Evolutionary conservation across 345 rosid species (phyloP).

Genomic region (Populus deltoides): DNA sequence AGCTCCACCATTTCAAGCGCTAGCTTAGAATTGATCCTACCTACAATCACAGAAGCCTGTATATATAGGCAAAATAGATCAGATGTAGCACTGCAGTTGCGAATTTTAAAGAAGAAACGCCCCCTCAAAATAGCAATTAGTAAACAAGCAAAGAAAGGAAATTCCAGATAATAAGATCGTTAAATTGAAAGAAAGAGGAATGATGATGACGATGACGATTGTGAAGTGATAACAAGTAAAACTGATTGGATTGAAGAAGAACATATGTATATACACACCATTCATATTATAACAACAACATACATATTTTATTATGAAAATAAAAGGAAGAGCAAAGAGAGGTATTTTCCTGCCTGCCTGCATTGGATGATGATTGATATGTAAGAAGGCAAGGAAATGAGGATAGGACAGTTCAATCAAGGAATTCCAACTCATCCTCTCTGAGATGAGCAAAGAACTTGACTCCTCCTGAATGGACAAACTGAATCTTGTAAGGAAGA

Average conservation of each 20-base stretch:
- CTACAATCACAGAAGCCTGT: too few relatives aligned
- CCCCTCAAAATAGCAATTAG: neutral
- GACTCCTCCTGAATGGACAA: conserved; percentile 63
- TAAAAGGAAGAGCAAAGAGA: neutral
- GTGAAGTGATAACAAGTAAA: neutral
- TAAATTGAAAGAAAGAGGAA: neutral
- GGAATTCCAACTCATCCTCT: conserved; percentile 73
- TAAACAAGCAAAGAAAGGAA: neutral
- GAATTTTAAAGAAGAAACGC: neutral
- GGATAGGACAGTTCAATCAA: conserved; percentile 28
- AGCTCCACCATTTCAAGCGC: too few relatives aligned
- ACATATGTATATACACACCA: neutral
- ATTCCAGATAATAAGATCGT: neutral
- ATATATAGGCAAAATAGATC: neutral
- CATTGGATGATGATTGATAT: neutral
- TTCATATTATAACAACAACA: neutral
- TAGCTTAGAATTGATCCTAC: too few relatives aligned
- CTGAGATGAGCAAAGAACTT: conserved; percentile 88
- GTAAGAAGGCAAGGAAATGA: neutral
- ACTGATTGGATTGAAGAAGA: neutral
- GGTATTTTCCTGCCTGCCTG: neutral
- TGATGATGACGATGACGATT: neutral
- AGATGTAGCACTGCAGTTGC: neutral
- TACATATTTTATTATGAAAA: neutral
- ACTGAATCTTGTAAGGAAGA: conserved; percentile 78